phyloP scores from a whole-genome alignment of 129 eudicot genomes.

The Heracleum sosnowskyi region DNA sequence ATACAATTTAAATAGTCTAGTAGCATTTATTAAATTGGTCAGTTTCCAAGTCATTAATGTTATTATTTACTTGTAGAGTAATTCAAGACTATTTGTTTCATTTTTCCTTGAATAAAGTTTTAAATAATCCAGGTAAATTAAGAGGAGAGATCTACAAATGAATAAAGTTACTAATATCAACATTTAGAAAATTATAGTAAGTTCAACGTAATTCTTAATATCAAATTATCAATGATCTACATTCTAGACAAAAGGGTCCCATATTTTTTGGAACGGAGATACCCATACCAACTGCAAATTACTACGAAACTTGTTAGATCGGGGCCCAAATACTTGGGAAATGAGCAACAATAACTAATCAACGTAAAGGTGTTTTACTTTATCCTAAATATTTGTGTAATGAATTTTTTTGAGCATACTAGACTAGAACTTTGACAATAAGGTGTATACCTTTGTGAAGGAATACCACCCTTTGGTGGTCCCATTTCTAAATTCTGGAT shows the following conservation, averaged over 20 bases:
- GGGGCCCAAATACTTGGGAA: no score
- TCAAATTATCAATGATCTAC: not conserved
- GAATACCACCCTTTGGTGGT: constrained; percentile 22
- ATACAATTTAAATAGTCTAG: not conserved
- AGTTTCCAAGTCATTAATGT: not conserved
- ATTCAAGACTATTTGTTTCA: not conserved
- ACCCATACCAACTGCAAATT: not conserved
- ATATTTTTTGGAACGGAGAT: not conserved
- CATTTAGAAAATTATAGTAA: not conserved
- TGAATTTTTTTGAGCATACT: not conserved
- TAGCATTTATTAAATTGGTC: not conserved
- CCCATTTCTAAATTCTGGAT: constrained; percentile 15
- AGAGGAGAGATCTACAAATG: not conserved
- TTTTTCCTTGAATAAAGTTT: not conserved
- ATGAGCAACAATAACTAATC: not conserved
- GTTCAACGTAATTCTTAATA: not conserved
- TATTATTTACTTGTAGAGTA: not conserved
- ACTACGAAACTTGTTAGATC: no score
- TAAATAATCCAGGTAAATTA: not conserved
- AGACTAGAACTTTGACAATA: not conserved
- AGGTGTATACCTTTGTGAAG: constrained; percentile 39
- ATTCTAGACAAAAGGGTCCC: not conserved
- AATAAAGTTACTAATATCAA: not conserved
- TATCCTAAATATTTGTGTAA: not conserved
- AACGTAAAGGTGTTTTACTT: not conserved